Evolutionary conservation across 129 eudicot species (phyloP), one percentile per base, ranked within the genome.

Genomic region (Lonicera japonica): DNA sequence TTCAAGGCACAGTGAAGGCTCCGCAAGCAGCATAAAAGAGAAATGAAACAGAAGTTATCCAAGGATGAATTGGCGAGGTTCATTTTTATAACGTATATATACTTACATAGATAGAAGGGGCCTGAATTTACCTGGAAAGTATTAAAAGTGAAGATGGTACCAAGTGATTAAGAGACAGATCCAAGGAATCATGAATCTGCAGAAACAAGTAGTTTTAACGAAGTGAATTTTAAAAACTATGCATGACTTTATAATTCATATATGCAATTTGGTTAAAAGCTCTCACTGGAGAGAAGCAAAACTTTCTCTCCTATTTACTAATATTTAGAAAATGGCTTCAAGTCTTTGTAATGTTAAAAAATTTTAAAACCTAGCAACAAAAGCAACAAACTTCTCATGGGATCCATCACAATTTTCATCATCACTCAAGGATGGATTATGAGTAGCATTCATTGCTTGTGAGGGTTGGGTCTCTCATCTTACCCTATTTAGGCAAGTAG

Each of bases 111-210:
- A 13, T 47, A 19, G 68, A 54, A 9, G 40, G 51, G 20, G 21
- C 22, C 18, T 15, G n/a, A 19, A 14, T 58, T 45, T 80, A 94
- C 99, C 99, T 88, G 64, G 99, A 94, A 56, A 94, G 95, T 63
- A 94, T 94, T 70, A 94, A 67, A 43, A 94, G 83, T n/a, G 99
- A 94, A 60, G 99, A 94, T 59, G 99, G 99, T 45, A 94, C 95
- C 57, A 95, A 85, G 78, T 87, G 97, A 74, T 86, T 90, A 47
- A 90, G 95, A 58, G 97, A 90, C 58, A 90, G 81, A 76, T 90
- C 97, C 80, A 90, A 76, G 95, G 95, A 90, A 80, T 90, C 95
- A 65, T 80, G 82, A 19, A 90, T 87, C 97, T 90, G 89, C 80
- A 82, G 69, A 72, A 47, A 19, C 55, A 70, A 25, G 59, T 69